Percentiles rank a stretch among this genome's conserved stretches.
Evolutionary conservation across 2,329 filamentous ascomycete species (phyloP).

Genomic region (Penicillium concentricum): DNA sequence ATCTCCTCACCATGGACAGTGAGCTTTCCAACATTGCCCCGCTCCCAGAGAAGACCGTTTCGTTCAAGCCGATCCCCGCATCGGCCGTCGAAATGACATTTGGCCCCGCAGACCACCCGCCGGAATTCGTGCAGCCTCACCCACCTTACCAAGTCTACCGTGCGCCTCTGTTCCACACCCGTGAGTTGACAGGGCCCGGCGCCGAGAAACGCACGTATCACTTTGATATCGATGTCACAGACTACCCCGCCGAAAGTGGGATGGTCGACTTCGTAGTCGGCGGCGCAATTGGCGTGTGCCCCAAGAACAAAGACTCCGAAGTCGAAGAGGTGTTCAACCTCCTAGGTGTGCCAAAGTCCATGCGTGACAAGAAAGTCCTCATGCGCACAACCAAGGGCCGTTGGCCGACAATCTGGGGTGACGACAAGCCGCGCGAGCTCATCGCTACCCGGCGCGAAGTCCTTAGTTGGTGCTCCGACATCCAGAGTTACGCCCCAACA

Average conservation of each 20-base stretch:
- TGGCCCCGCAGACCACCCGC: slow-evolving; percentile 62
- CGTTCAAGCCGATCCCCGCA: slow-evolving; percentile 52
- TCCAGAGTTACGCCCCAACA: slow-evolving; percentile 88
- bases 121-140: slow-evolving; percentile 88
- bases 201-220: slow-evolving; percentile 97
- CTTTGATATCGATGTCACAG: slow-evolving; percentile 93
- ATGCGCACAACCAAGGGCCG: slow-evolving; percentile 77
- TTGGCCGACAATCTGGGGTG: slow-evolving; percentile 98
- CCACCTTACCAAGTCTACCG: slow-evolving; percentile 89
- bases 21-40: slow-evolving; percentile 69
- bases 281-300: slow-evolving; percentile 89
- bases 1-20: slow-evolving; percentile 68
- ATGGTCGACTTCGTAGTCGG: slow-evolving; percentile 92
- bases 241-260: slow-evolving; percentile 81
- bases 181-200: slow-evolving; percentile 81
- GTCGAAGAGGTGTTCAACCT: slow-evolving; percentile 84
- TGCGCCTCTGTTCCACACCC: slow-evolving; percentile 78
- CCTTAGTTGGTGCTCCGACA: slow-evolving; percentile 92
- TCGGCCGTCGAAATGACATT: slow-evolving; percentile 33
- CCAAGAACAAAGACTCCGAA: slow-evolving; percentile 72
- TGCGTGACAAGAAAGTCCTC: slow-evolving; percentile 79
- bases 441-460: slow-evolving; percentile 86
- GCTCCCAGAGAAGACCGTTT: slow-evolving; percentile 72
- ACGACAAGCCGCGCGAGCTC: slow-evolving; percentile 80
- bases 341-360: slow-evolving; percentile 74